Evolutionary conservation across 2,329 filamentous ascomycete genomes (phyloP), one percentile per base, ranked within the genome.

Genomic region (Leptosphaerulina australis): DNA sequence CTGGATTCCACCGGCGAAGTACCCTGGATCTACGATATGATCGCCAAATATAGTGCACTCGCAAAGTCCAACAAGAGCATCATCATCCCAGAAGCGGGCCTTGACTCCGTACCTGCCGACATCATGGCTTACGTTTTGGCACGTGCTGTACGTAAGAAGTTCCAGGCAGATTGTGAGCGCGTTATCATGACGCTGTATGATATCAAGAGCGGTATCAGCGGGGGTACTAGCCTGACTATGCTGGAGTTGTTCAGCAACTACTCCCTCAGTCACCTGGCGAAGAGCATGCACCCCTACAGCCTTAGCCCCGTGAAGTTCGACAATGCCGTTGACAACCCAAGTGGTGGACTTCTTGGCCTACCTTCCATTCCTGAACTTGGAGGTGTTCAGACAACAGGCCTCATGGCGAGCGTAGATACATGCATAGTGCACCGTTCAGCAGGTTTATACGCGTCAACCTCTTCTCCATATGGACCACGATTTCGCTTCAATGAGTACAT

Each of bases 1-100:
- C 70, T 88, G 45, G 86, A 88, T 66, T 81, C 80, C 37, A 87
- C 85, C 4, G 85, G 85, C 37, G 85, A 88, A 66, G 78, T 81
- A 0, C 82, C 83, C 2, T 88, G 85, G 84, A 76, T 86, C 29
- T 79, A 79, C 55, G 78, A 83, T 36, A 85, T 87, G 74, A 78
- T 87, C 47, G 69, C 79, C 15, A 83, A 84, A 60, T 86, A 85
- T 61, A 79, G 87, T 55, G 76, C 79, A 7, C 77, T 74, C 1
- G 85, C 85, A 5, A 83, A 84, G 61, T 70, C 75, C 37, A 86
- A 79, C 52, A 80, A 80, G 21, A 83, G 84, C 45, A 83, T 88
- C 69, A 79, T 84, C 63, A 71, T 87, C 36, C 82, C 83, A 0
- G 80, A 82, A 45, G 79, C 79, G 55, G 84, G 84, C 7, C 71